Percentiles rank a stretch among this genome's conserved stretches.
These are phyloP conservation scores for Mallotus japonicus DNA, from an alignment of 441 rosid genomes.

Conservation along the genomic window DNA sequence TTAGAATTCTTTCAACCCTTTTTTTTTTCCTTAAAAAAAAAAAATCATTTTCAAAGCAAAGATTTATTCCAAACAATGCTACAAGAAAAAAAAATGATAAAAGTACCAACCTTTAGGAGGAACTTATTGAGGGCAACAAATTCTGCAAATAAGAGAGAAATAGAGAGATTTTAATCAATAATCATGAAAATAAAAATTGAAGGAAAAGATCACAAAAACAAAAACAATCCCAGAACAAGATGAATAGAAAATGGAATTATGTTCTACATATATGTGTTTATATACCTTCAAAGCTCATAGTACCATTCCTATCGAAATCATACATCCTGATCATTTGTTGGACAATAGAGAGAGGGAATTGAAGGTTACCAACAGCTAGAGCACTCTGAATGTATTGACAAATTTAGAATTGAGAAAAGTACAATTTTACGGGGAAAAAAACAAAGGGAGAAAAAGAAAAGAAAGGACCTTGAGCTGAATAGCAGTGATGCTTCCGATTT, in stretches of 20 bases:
- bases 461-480: constrained; percentile 53
- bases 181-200: background rate
- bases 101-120: constrained; percentile 54
- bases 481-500: constrained; percentile 57
- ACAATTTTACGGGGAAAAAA: background rate
- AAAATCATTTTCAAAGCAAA: background rate
- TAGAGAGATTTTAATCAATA: background rate
- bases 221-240: background rate
- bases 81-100: background rate
- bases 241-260: background rate
- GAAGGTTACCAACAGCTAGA: constrained; percentile 57
- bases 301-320: constrained; percentile 67
- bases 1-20: no score
- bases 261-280: no score
- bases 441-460: background rate
- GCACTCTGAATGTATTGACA: constrained; percentile 39
- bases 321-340: constrained; percentile 84
- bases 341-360: constrained; percentile 53
- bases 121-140: constrained; percentile 66
- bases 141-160: constrained; percentile 36
- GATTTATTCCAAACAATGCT: background rate
- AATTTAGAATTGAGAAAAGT: background rate
- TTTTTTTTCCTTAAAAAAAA: no score
- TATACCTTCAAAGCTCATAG: constrained; percentile 63
- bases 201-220: background rate